Conservation (phyloP, 23 red algal genomes). For the Agarophyton chilense region DNA sequence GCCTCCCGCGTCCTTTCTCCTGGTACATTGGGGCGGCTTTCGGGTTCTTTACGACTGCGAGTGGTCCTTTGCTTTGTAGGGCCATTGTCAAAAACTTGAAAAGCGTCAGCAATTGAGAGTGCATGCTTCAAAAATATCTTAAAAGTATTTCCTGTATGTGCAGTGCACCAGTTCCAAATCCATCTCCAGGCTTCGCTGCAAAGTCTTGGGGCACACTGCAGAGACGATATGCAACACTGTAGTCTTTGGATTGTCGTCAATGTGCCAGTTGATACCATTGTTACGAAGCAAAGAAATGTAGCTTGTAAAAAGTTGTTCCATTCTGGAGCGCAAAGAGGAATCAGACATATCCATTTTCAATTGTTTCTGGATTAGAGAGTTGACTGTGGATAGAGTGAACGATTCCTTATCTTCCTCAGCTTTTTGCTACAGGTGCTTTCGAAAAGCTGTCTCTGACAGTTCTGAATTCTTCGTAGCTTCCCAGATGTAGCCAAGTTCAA, state of each 20-base stretch:
- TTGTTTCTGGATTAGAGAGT: slow-evolving; percentile 3
- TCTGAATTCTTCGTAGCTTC: neutral
- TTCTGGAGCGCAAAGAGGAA: neutral
- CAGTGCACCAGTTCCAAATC: neutral
- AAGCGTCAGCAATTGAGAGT: too few relatives aligned
- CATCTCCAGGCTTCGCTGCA: neutral
- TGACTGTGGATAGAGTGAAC: neutral
- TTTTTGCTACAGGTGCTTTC: neutral
- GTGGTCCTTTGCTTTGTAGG: too few relatives aligned
- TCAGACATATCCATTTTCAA: slow-evolving; percentile 39
- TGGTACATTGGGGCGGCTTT: too few relatives aligned
- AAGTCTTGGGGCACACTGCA: neutral
- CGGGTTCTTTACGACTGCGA: too few relatives aligned
- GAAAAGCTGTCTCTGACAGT: neutral
- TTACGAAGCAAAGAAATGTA: neutral
- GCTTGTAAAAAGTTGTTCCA: neutral
- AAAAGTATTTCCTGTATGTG: neutral
- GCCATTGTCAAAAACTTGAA: too few relatives aligned
- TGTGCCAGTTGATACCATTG: neutral
- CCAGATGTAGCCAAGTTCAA: neutral
- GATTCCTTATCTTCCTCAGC: neutral
- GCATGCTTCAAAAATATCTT: neutral
- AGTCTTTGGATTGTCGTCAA: neutral
- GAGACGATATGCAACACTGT: neutral
- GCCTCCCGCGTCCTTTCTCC: too few relatives aligned